Evolutionary conservation across 345 rosid genomes (phyloP).

Genomic region (Populus alba): DNA sequence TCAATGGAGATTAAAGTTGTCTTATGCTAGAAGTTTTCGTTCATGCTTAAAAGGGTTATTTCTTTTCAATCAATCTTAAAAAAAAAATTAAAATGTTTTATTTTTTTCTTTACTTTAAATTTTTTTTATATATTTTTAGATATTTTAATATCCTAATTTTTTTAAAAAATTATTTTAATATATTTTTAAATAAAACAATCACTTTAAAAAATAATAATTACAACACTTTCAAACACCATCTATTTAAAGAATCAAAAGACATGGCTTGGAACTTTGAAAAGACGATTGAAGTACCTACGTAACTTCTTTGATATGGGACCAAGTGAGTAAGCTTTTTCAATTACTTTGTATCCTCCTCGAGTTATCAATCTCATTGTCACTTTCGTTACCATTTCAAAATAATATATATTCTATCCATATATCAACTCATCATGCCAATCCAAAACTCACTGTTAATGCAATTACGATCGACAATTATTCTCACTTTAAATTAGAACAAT

Average conservation of each 20-base stretch:
- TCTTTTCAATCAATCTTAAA: constrained; percentile 2
- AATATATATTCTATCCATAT: neutral
- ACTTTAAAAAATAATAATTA: too few relatives aligned
- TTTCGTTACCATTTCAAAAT: neutral
- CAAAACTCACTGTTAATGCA: neutral
- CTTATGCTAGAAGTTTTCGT: constrained; percentile 36
- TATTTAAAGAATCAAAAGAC: constrained; percentile 7
- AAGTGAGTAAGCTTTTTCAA: constrained; percentile 2
- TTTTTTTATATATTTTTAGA: too few relatives aligned
- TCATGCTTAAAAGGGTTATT: constrained; percentile 18
- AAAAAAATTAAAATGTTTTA: too few relatives aligned
- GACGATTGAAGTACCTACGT: constrained; percentile 4
- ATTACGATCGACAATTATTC: neutral
- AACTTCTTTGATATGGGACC: neutral
- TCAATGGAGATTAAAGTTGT: constrained; percentile 20
- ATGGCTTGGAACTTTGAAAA: constrained; percentile 7
- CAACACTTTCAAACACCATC: too few relatives aligned
- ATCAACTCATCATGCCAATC: neutral
- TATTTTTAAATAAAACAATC: too few relatives aligned
- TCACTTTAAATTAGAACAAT: neutral
- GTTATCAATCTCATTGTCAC: constrained; percentile 15
- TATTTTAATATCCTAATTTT: too few relatives aligned
- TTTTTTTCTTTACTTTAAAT: too few relatives aligned
- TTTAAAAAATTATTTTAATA: too few relatives aligned
- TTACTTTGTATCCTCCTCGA: constrained; percentile 10